Evolutionary conservation across 768 basidiomycete species (phyloP).

Genomic region (Gloeostereum incarnatum): DNA sequence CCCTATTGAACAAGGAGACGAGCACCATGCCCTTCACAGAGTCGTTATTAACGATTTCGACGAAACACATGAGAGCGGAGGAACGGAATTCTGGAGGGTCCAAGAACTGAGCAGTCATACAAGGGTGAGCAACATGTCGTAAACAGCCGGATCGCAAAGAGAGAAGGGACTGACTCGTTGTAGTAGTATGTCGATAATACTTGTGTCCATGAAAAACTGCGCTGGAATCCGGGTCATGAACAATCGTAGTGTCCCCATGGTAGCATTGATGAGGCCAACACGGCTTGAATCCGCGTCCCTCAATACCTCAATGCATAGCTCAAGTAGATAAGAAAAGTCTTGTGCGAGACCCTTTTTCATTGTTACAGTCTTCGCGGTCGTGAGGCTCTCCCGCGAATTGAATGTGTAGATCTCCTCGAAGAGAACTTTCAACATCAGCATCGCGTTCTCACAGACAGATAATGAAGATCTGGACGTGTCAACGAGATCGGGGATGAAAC

Average conservation of each 20-base stretch:
- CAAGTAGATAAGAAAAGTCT: constrained; percentile 70
- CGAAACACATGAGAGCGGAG: constrained; percentile 66
- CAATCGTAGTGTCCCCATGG: constrained; percentile 62
- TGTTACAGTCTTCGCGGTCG: constrained; percentile 67
- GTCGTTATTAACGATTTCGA: constrained; percentile 62
- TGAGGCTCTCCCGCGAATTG: constrained; percentile 73
- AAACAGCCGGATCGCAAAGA: background rate
- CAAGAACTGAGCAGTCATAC: constrained; percentile 25
- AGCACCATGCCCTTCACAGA: constrained; percentile 72
- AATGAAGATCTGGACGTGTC: constrained; percentile 72
- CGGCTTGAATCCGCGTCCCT: constrained; percentile 55
- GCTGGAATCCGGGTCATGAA: constrained; percentile 75
- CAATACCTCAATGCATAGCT: constrained; percentile 70
- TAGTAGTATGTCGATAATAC: background rate
- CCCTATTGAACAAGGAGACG: constrained; percentile 66
- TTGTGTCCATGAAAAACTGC: constrained; percentile 1
- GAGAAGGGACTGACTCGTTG: background rate
- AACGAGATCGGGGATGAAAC: constrained; percentile 71
- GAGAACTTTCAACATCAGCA: constrained; percentile 68
- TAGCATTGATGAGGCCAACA: constrained; percentile 60
- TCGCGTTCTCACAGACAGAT: constrained; percentile 77
- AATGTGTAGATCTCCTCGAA: constrained; percentile 78
- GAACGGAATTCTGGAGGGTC: constrained; percentile 68
- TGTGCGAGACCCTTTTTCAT: constrained; percentile 73
- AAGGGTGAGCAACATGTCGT: background rate